Percentiles rank a stretch among this genome's conserved stretches.
Conservation (phyloP, 2,329 filamentous ascomycete species). For the Fusarium nodosum region DNA sequence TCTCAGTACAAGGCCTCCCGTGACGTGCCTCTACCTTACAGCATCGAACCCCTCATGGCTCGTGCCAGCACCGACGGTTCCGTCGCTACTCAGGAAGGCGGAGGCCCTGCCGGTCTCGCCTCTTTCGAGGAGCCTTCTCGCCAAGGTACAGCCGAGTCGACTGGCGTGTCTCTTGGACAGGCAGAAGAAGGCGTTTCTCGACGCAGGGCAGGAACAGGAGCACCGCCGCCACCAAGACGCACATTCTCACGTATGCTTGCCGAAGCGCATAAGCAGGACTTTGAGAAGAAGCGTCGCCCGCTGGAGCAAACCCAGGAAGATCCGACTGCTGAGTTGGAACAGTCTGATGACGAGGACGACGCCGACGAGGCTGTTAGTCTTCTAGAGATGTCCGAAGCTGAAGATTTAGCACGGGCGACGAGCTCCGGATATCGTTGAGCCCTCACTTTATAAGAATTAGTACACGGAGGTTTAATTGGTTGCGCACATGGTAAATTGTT, state of each 20-base stretch:
- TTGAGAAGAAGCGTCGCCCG: constrained; percentile 78
- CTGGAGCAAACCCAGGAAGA: constrained; percentile 47
- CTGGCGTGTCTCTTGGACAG: constrained; percentile 32
- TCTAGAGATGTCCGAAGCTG: constrained; percentile 50
- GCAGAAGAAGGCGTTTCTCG: constrained; percentile 48
- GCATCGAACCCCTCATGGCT: constrained; percentile 65
- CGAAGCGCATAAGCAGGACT: constrained; percentile 89
- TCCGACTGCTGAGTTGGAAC: constrained; percentile 47
- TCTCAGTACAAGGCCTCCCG: constrained; percentile 89
- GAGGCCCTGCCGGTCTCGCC: not conserved
- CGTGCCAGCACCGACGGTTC: constrained; percentile 56
- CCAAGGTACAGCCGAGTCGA: constrained; percentile 40
- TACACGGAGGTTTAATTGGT: not conserved
- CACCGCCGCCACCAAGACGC: constrained; percentile 45
- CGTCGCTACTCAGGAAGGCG: constrained; percentile 18
- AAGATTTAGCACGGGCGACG: constrained; percentile 40
- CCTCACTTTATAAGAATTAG: not conserved
- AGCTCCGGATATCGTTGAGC: constrained; percentile 32
- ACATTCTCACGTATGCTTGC: constrained; percentile 76
- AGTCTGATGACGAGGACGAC: constrained; percentile 55
- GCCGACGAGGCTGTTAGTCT: constrained; percentile 45
- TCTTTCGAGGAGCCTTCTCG: constrained; percentile 28
- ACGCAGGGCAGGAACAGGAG: constrained; percentile 54
- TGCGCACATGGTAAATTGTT: constrained; percentile 18
- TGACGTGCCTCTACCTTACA: constrained; percentile 88